Evolutionary conservation across 2,329 filamentous ascomycete genomes (phyloP), one percentile per base, ranked within the genome.

Genomic region (Cryphonectria parasitica): DNA sequence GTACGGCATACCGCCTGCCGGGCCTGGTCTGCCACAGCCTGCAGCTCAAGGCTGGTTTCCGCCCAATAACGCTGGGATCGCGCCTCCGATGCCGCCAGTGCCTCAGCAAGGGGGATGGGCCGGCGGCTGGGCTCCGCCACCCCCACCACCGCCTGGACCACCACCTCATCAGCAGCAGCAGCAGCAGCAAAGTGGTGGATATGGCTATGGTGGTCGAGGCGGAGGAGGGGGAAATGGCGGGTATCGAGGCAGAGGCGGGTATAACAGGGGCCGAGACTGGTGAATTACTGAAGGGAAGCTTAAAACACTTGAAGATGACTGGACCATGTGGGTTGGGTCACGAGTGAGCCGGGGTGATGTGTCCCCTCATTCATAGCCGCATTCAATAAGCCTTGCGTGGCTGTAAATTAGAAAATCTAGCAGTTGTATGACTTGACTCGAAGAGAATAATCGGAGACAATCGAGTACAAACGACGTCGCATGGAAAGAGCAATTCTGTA

Each of bases 181-280:
- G 19, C 45, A 49, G 45, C 43, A 45, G 43, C 45, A 69, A 19
- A 68, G 68, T 13, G 69, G 74, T 17, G 69, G 63, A 7, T 68
- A 63, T 13, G 69, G 72, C 17, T 70, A 72, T 19, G 73, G 73
- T 25, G 74, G 74, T 4, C 74, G 75, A 10, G 75, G 15, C 10
- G 74, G 75, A 36, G 74, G 74, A 64, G 77, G 78, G 6, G 76
- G 78, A 28, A 74, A 76, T 34, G 78, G 77, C 3, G 75, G 75
- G 8, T 77, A 77, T 71, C 77, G 78, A 28, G 78, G 78, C 2
- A 75, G 77, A 28, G 70, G 74, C 3, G 75, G 73, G 0, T 76
- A 76, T 5, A 74, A 71, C n/a, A 71, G 73, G n/a, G 62, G 71
- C 58, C 75, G 75, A 28, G 74, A 74, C 8, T 73, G 72, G 72